Conservation (phyloP, 176 grass and related monocot species). For the Otatea glauca region DNA sequence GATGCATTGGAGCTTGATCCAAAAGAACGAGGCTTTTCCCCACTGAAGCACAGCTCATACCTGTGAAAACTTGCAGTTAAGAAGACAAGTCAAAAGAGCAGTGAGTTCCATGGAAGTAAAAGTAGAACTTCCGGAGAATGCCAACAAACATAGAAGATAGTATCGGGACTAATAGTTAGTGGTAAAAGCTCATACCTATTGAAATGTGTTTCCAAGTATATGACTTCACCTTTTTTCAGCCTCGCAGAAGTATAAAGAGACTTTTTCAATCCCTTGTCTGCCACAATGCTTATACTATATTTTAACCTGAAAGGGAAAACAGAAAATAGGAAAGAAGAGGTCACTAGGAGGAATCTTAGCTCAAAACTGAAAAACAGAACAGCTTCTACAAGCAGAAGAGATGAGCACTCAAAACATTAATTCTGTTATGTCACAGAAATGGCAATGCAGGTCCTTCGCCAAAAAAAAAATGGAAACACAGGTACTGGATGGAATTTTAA, state of each 20-base stretch:
- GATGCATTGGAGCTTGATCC: slow-evolving; percentile 53
- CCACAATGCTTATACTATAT: slow-evolving; percentile 94
- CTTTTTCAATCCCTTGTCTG: slow-evolving; percentile 93
- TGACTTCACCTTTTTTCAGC: slow-evolving; percentile 93
- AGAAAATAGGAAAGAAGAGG: not conserved
- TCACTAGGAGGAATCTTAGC: slow-evolving; percentile 23
- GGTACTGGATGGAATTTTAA: not conserved
- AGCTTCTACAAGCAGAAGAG: not conserved
- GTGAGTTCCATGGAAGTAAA: slow-evolving; percentile 19
- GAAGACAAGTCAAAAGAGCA: slow-evolving; percentile 3
- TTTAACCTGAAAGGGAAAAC: slow-evolving; percentile 75
- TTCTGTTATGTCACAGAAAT: slow-evolving; percentile 12
- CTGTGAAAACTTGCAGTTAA: slow-evolving; percentile 48
- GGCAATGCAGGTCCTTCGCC: not conserved
- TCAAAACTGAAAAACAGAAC: slow-evolving; percentile 15
- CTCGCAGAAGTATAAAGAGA: slow-evolving; percentile 85
- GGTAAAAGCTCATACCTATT: slow-evolving; percentile 58
- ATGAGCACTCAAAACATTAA: not conserved
- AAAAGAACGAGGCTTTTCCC: slow-evolving; percentile 59
- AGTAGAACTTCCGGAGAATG: not conserved
- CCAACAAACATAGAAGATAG: slow-evolving; percentile 9
- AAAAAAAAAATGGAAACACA: not conserved
- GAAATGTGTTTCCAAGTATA: slow-evolving; percentile 93
- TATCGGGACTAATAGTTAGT: not conserved
- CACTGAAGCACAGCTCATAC: slow-evolving; percentile 85